Conservation (phyloP, 495 filamentous ascomycete genomes). For the Penicillium pulvis region DNA sequence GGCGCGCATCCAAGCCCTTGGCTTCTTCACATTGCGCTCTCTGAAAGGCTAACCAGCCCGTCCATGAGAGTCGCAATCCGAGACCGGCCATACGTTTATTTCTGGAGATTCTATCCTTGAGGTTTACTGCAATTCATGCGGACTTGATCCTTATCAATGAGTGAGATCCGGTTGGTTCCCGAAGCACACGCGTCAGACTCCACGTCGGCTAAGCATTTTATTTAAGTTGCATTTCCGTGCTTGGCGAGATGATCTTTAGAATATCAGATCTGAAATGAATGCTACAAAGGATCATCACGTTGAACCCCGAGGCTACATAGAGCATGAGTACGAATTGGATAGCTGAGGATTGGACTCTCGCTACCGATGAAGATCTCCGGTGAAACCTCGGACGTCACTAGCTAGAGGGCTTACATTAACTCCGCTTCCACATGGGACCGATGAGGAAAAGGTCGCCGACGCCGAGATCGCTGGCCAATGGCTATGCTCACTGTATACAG, state of each 20-base stretch:
- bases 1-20: slow-evolving; percentile 5
- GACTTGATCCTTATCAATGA: not conserved
- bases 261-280: not conserved
- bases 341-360: too few relatives aligned
- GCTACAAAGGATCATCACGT: too few relatives aligned
- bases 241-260: slow-evolving; percentile 2
- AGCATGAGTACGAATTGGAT: too few relatives aligned
- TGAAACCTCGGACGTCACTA: not conserved
- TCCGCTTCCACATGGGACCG: not conserved
- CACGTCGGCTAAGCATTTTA: slow-evolving; percentile 6
- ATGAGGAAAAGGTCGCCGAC: not conserved
- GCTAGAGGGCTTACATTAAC: not conserved
- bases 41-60: not conserved
- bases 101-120: not conserved
- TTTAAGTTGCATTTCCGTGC: slow-evolving; percentile 1
- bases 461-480: not conserved
- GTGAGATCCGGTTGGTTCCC: not conserved
- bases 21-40: not conserved
- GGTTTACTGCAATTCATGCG: not conserved
- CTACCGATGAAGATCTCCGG: not conserved
- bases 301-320: too few relatives aligned
- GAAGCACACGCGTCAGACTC: not conserved
- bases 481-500: too few relatives aligned
- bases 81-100: not conserved
- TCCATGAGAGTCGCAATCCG: slow-evolving; percentile 1